phyloP scores from a whole-genome alignment of 331 rosid genomes.

The Quercus phellos region DNA sequence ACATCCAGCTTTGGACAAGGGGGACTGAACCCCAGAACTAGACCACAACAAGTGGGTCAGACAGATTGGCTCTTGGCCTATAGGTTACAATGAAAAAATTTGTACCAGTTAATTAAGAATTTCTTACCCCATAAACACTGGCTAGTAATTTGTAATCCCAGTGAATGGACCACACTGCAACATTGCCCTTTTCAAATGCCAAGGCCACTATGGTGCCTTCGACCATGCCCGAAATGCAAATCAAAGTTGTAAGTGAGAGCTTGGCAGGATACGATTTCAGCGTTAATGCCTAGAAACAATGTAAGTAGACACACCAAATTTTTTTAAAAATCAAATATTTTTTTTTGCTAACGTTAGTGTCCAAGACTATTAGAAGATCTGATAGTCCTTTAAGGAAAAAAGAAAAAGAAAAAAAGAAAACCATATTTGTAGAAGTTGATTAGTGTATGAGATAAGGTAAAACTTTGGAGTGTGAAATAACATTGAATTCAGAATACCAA shows the following conservation, averaged over 20 bases:
- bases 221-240: constrained; percentile 15
- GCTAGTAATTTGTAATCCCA: constrained; percentile 9
- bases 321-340: too few relatives aligned
- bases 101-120: neutral
- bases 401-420: neutral
- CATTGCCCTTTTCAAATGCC: constrained; percentile 9
- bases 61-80: neutral
- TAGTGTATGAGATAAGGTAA: neutral
- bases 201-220: constrained; percentile 11
- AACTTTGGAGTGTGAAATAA: neutral
- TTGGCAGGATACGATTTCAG: constrained; percentile 20
- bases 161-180: constrained; percentile 19
- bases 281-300: constrained; percentile 7
- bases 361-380: too few relatives aligned
- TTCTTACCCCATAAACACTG: constrained; percentile 14
- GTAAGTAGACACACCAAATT: neutral
- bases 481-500: neutral
- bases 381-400: too few relatives aligned
- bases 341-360: too few relatives aligned
- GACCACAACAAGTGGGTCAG: neutral
- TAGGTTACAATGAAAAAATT: neutral
- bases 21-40: neutral
- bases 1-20: neutral
- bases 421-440: too few relatives aligned
- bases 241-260: constrained; percentile 25